phyloP scores from a whole-genome alignment of 2,329 filamentous ascomycete genomes.

The Neofusicoccum kwambonambiense region DNA sequence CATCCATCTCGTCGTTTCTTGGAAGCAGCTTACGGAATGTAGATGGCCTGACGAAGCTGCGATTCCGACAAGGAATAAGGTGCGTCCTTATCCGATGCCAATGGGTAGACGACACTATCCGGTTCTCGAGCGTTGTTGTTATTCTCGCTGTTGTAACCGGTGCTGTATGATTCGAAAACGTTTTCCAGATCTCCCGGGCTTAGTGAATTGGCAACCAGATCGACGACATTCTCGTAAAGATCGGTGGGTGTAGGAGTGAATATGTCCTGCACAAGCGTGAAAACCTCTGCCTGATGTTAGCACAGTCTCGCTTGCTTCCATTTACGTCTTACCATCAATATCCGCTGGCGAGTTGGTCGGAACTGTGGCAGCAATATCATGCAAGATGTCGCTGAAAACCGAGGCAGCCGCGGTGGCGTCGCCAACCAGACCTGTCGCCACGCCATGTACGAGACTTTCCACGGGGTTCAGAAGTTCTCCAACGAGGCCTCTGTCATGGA shows the following conservation, averaged over 20 bases:
- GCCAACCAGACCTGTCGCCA: background rate
- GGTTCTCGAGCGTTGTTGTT: background rate
- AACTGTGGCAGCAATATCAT: background rate
- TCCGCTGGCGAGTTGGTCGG: constrained; percentile 1
- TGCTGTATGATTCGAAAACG: background rate
- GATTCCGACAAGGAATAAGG: constrained; percentile 50
- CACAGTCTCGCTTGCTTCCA: background rate
- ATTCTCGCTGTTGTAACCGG: background rate
- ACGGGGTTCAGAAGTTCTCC: background rate
- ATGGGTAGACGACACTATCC: background rate
- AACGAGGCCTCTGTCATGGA: background rate
- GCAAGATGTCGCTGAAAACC: background rate
- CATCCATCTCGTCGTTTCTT: constrained; percentile 34
- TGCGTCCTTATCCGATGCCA: constrained; percentile 49
- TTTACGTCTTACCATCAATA: background rate
- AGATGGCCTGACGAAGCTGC: constrained; percentile 50
- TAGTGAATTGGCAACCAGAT: background rate
- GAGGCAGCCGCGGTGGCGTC: background rate
- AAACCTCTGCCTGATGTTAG: background rate
- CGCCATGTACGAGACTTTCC: background rate
- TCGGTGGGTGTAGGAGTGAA: background rate
- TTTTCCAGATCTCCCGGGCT: background rate
- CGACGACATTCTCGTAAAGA: background rate
- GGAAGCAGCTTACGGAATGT: constrained; percentile 52
- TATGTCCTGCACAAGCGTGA: background rate